Evolutionary conservation across 176 grass and related monocot species (phyloP), one percentile per base, ranked within the genome.

Genomic region (Rhynchospora breviuscula): DNA sequence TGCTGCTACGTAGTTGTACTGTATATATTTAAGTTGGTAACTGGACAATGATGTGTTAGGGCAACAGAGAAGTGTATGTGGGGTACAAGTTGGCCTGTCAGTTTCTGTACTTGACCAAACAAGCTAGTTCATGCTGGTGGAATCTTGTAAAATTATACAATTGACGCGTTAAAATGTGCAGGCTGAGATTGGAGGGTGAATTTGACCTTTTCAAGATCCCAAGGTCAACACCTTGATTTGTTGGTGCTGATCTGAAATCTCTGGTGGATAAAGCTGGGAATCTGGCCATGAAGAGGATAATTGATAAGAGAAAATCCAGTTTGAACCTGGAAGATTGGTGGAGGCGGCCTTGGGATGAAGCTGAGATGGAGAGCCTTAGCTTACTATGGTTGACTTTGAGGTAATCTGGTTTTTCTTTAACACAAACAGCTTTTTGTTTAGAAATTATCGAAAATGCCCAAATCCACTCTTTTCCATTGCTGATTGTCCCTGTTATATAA

Each of bases 221-320:
- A 17, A 88, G 93, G 61, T 88, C 89, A 0, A 95, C 96, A n/a
- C 88, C 96, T 84, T 91, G 96, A 18, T 98, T 95, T 93, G 96
- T 98, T 83, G 96, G 96, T 44, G 92, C 93, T 46, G 96, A 98
- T 86, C 84, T 98, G 79, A 91, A 90, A 76, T 88, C 93, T 25
- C 77, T 98, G 63, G 91, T 91, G 11, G 91, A 98, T 85, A 91
- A 98, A 88, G 96, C 96, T 78, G 96, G 96, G 44, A 98, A 95
- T 72, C 80, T 98, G 21, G 93, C 96, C 87, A 98, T 98, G 93
- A 98, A 93, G 88, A 91, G 89, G 87, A 93, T 95, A 78, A 86
- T 91, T 81, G 86, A 92, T 67, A 86, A 70, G 88, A 93, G 88
- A 85, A 95, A 85, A 83, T 66, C 7, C 84, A 46, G 40, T 26